Percentiles rank a stretch among this genome's conserved stretches.
These are phyloP conservation scores for Thermothielavioides terrestris DNA, from an alignment of 495 filamentous ascomycete genomes.

Conservation along the genomic window DNA sequence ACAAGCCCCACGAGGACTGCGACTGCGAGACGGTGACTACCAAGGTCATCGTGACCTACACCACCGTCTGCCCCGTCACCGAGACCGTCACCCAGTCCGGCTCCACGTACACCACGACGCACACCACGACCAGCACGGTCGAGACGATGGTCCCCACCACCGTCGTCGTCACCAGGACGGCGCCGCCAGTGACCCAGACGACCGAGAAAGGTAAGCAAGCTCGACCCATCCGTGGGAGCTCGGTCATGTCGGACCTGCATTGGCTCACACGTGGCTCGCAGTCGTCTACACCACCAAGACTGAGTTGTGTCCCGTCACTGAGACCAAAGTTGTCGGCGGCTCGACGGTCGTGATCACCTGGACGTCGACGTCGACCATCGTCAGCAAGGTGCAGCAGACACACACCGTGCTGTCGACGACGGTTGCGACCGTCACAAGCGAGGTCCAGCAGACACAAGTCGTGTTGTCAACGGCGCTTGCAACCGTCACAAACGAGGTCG, in stretches of 20 bases:
- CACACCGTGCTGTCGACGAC: constrained; percentile 28
- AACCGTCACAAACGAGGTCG: too few relatives aligned
- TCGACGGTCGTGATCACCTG: constrained; percentile 34
- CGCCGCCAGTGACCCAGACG: constrained; percentile 20
- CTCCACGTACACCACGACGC: constrained; percentile 35
- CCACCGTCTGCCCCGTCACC: constrained; percentile 34
- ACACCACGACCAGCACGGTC: constrained; percentile 37
- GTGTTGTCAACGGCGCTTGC: constrained; percentile 28
- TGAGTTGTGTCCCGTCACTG: constrained; percentile 34
- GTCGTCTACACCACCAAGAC: constrained; percentile 34
- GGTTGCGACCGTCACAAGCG: constrained; percentile 27
- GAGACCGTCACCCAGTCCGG: constrained; percentile 31
- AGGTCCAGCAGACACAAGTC: constrained; percentile 16
- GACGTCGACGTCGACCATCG: constrained; percentile 34
- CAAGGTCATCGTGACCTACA: constrained; percentile 34
- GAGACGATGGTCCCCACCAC: constrained; percentile 22
- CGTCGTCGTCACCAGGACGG: constrained; percentile 17
- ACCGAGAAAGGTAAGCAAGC: constrained; percentile 4
- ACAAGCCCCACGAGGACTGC: constrained; percentile 3
- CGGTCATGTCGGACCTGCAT: too few relatives aligned
- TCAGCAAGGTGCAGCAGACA: constrained; percentile 14
- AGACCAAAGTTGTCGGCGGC: constrained; percentile 36
- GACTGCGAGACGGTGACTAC: constrained; percentile 27
- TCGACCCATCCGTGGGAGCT: too few relatives aligned
- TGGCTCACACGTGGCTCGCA: constrained; percentile 7